Conservation (phyloP, 495 filamentous ascomycete genomes). For the Amorphotheca resinae region DNA sequence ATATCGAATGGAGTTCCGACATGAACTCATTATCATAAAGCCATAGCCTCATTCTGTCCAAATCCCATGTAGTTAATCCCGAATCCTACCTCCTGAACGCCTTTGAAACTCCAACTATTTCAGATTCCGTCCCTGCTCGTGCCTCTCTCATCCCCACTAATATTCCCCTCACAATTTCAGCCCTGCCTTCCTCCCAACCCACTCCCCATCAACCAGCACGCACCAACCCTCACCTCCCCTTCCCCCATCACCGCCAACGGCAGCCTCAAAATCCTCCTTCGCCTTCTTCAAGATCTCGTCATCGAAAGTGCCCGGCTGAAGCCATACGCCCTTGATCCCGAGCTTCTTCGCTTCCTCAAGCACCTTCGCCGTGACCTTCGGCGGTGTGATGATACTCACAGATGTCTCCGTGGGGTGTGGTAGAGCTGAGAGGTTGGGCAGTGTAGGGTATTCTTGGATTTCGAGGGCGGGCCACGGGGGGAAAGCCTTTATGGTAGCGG, state of each 20-base stretch:
- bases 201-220: constrained; percentile 81
- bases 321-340: constrained; percentile 72
- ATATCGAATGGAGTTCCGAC: too few species aligned
- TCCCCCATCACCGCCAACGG: constrained; percentile 58
- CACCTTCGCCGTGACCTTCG: constrained; percentile 52
- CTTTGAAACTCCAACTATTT: too few species aligned
- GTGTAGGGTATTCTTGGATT: constrained; percentile 43
- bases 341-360: constrained; percentile 69
- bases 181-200: constrained; percentile 46
- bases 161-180: constrained; percentile 7
- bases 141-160: too few species aligned
- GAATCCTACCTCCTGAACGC: too few species aligned
- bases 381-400: constrained; percentile 81
- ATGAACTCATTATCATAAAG: too few species aligned
- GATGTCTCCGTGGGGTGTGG: constrained; percentile 54
- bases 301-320: constrained; percentile 86
- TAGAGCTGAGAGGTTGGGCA: constrained; percentile 51
- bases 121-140: too few species aligned
- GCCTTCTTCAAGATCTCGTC: constrained; percentile 59
- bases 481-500: constrained; percentile 43
- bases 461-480: constrained; percentile 24
- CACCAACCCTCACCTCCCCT: constrained; percentile 71
- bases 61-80: too few species aligned
- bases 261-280: constrained; percentile 49
- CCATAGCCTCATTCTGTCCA: too few species aligned